These are phyloP conservation scores for Biscogniauxia marginata DNA, from an alignment of 2,329 filamentous ascomycete genomes.

Conservation along the genomic window DNA sequence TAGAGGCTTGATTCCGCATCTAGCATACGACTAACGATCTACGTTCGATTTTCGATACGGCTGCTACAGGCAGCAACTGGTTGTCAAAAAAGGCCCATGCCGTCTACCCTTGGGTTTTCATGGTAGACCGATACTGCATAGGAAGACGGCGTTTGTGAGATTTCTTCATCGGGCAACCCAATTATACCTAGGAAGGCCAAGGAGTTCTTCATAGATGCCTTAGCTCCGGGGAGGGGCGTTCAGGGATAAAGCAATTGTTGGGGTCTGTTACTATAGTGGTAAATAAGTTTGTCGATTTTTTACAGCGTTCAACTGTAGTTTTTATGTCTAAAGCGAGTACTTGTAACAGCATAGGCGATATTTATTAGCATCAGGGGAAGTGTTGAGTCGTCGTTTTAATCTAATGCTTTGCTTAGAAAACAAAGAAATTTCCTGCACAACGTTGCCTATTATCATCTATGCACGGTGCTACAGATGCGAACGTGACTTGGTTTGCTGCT, in stretches of 20 bases:
- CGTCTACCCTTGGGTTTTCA: neutral
- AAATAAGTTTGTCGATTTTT: neutral
- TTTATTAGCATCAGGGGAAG: neutral
- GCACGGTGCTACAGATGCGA: neutral
- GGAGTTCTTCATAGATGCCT: neutral
- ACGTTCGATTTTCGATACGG: neutral
- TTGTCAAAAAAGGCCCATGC: neutral
- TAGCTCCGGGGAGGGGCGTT: neutral
- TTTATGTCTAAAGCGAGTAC: neutral
- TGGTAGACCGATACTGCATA: slow-evolving; percentile 17
- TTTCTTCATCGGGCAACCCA: slow-evolving; percentile 15
- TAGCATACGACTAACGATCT: neutral
- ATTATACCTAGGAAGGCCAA: neutral
- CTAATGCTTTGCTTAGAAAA: neutral
- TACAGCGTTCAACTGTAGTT: neutral
- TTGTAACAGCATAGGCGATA: neutral
- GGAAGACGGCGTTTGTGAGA: slow-evolving; percentile 19
- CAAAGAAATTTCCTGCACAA: neutral
- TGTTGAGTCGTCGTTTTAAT: neutral
- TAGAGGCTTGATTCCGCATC: slow-evolving; percentile 1
- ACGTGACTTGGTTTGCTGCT: no score
- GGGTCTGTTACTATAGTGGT: neutral
- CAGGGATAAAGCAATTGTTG: neutral
- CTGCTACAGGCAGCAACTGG: slow-evolving; percentile 1
- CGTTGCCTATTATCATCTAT: neutral